phyloP scores from a whole-genome alignment of 177 flowering plant genomes.

The Vitis hybrid region DNA sequence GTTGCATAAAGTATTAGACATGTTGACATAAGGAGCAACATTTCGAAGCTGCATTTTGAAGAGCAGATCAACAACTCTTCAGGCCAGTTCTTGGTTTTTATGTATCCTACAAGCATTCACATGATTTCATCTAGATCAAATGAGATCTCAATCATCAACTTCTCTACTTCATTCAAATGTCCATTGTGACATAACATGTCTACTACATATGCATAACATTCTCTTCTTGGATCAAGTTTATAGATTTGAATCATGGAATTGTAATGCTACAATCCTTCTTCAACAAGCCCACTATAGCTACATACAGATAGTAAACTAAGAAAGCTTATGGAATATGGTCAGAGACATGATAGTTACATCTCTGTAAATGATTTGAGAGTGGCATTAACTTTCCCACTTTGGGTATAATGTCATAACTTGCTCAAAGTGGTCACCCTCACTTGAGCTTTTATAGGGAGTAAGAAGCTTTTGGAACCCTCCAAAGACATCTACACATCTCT shows the following conservation, averaged over 20 bases:
- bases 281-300: constrained; percentile 75
- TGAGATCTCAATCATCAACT: constrained; percentile 67
- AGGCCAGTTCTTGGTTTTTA: constrained; percentile 67
- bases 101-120: constrained; percentile 79
- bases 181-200: constrained; percentile 69
- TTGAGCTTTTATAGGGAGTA: too few species aligned
- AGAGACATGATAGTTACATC: constrained; percentile 33
- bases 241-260: constrained; percentile 50
- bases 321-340: constrained; percentile 78
- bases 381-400: constrained; percentile 64
- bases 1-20: constrained; percentile 83
- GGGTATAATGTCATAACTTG: constrained; percentile 39
- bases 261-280: constrained; percentile 61
- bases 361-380: constrained; percentile 51
- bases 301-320: constrained; percentile 58
- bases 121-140: constrained; percentile 76
- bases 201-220: constrained; percentile 69
- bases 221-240: constrained; percentile 48
- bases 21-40: constrained; percentile 71
- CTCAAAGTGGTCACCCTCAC: too few species aligned
- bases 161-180: constrained; percentile 60
- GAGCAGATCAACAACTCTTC: constrained; percentile 54
- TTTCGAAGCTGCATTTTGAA: constrained; percentile 73
- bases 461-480: too few species aligned
- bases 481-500: too few species aligned